phyloP scores from a whole-genome alignment of 2,329 filamentous ascomycete species.

The Daldinia sp. region DNA sequence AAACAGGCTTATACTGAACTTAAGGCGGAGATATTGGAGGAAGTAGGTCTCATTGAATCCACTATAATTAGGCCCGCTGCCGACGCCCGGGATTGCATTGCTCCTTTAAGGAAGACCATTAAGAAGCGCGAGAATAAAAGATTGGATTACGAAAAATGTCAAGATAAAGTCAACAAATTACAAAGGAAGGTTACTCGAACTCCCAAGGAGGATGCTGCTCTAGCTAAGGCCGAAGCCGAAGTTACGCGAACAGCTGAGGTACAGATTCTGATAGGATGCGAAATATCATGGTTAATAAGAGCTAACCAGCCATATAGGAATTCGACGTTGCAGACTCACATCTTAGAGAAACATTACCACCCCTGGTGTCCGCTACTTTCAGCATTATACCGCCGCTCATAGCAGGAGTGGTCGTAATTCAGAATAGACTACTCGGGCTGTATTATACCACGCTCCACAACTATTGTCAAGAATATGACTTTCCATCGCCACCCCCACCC shows the following conservation, averaged over 20 bases:
- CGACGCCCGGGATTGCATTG: slow-evolving; percentile 75
- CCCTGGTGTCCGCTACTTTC: slow-evolving; percentile 76
- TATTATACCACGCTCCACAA: slow-evolving; percentile 82
- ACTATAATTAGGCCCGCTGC: slow-evolving; percentile 77
- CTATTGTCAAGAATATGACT: slow-evolving; percentile 76
- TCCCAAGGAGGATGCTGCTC: slow-evolving; percentile 77
- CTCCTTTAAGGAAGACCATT: slow-evolving; percentile 82
- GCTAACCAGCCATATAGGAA: slow-evolving; percentile 60
- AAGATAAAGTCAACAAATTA: slow-evolving; percentile 76
- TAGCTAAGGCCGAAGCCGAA: slow-evolving; percentile 79
- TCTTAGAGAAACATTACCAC: slow-evolving; percentile 77
- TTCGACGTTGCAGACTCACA: slow-evolving; percentile 82
- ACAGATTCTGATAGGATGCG: slow-evolving; percentile 51
- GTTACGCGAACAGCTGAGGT: slow-evolving; percentile 74
- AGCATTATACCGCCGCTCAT: slow-evolving; percentile 80
- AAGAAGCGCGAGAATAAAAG: slow-evolving; percentile 88
- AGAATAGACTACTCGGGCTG: slow-evolving; percentile 81
- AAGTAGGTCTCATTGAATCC: slow-evolving; percentile 76
- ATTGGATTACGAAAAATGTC: slow-evolving; percentile 82
- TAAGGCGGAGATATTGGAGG: slow-evolving; percentile 76
- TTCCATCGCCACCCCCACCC: slow-evolving; percentile 78
- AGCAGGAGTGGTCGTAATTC: slow-evolving; percentile 77
- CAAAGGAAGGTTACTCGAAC: slow-evolving; percentile 77
- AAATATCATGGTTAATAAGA: background rate
- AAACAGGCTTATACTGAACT: slow-evolving; percentile 77